Percentiles rank a stretch among this genome's conserved stretches.
Conservation (phyloP, 192 early-diverging fungal species). For the Umbelopsis isabellina region DNA sequence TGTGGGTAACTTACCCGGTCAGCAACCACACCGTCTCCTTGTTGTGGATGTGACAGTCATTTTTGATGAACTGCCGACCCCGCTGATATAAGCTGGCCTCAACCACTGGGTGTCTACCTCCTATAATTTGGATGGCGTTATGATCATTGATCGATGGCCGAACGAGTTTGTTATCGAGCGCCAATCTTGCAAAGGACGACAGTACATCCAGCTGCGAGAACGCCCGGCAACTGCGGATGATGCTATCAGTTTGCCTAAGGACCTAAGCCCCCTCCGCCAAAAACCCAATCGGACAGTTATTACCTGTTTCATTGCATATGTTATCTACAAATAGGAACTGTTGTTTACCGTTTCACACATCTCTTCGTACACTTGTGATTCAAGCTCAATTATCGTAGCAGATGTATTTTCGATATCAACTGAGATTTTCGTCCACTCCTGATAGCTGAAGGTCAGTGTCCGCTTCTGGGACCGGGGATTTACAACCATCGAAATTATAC, state of each 20-base stretch:
- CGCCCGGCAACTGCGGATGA: constrained; percentile 62
- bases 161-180: constrained; percentile 52
- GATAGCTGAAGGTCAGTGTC: constrained; percentile 18
- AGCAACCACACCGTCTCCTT: constrained; percentile 67
- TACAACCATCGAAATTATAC: background rate
- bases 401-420: constrained; percentile 54
- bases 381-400: constrained; percentile 50
- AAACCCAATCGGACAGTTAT: too few species aligned
- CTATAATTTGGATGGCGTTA: constrained; percentile 23
- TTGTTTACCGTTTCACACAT: constrained; percentile 42
- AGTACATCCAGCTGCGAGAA: constrained; percentile 73
- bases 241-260: constrained; percentile 53
- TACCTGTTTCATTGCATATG: too few species aligned
- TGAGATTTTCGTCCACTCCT: constrained; percentile 62
- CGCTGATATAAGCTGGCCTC: constrained; percentile 48
- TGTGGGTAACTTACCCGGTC: constrained; percentile 55
- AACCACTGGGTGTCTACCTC: constrained; percentile 69
- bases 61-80: constrained; percentile 61
- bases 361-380: constrained; percentile 57
- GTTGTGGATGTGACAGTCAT: constrained; percentile 64
- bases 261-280: constrained; percentile 30
- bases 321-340: background rate
- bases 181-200: constrained; percentile 61
- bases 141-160: constrained; percentile 45
- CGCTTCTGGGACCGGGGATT: background rate